Percentiles rank a stretch among this genome's conserved stretches.
Conservation (phyloP, 305 asterid species). For the Fraxinus sp. region DNA sequence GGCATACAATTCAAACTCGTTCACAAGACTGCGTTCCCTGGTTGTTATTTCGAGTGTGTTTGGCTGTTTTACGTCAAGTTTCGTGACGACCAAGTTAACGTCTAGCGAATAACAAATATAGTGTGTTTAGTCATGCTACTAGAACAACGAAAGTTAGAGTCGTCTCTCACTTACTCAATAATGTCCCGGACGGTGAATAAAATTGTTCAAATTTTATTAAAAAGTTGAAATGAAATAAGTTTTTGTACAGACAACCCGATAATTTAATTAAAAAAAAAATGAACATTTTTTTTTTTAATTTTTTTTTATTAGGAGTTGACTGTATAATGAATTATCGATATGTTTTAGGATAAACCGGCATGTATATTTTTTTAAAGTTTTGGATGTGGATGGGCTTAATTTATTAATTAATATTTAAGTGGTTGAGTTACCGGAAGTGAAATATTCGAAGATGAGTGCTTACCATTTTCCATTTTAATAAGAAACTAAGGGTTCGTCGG, state of each 20-base stretch:
- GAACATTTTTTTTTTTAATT: no score
- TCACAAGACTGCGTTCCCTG: neutral
- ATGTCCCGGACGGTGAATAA: neutral
- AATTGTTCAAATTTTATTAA: no score
- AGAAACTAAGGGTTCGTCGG: neutral
- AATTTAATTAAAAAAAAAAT: no score
- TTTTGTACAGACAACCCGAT: neutral
- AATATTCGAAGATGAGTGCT: neutral
- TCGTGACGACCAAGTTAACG: neutral
- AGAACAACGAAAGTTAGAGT: neutral
- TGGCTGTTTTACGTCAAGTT: neutral
- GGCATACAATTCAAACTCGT: neutral
- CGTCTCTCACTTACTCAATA: neutral
- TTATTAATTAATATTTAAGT: neutral
- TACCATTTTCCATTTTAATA: neutral
- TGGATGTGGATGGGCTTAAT: neutral
- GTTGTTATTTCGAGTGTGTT: no score
- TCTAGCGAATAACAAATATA: neutral
- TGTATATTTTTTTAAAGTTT: neutral
- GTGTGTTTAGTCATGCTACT: neutral
- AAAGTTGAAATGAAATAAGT: neutral
- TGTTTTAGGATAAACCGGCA: neutral
- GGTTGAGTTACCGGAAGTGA: neutral
- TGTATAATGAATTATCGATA: neutral
- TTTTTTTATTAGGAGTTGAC: neutral